Evolutionary conservation across 2,329 filamentous ascomycete genomes (phyloP).

Genomic region (Epichloe scottii): DNA sequence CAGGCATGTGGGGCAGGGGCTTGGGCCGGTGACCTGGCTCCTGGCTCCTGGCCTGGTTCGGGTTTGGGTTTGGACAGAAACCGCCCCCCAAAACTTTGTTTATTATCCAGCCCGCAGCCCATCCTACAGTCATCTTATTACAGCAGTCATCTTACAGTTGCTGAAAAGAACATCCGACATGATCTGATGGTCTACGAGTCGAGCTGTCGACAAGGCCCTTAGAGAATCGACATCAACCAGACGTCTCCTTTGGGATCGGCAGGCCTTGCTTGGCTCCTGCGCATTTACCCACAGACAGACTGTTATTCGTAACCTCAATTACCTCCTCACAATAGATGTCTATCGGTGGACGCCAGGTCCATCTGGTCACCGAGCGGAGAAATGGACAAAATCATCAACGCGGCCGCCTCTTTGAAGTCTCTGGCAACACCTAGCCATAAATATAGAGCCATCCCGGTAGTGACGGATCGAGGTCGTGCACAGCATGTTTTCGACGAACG

Average conservation of each 20-base stretch:
- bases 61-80: no score
- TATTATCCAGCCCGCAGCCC: neutral
- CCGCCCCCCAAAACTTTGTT: neutral
- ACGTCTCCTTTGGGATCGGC: neutral
- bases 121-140: neutral
- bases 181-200: neutral
- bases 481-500: neutral
- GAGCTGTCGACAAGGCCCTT: neutral
- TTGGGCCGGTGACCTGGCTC: no score
- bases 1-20: neutral
- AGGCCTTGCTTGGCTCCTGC: neutral
- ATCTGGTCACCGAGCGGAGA: neutral
- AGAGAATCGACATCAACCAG: neutral
- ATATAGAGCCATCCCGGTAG: constrained; percentile 17
- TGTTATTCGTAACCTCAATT: no score
- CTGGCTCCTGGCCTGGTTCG: no score
- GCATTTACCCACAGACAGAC: no score
- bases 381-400: constrained; percentile 5
- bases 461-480: neutral
- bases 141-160: no score
- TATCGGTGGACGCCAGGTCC: neutral
- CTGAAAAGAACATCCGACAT: neutral
- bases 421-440: constrained; percentile 13
- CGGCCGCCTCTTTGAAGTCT: constrained; percentile 8
- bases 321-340: no score